phyloP scores from a whole-genome alignment of 768 basidiomycete genomes.

The Lactarius quietus region DNA sequence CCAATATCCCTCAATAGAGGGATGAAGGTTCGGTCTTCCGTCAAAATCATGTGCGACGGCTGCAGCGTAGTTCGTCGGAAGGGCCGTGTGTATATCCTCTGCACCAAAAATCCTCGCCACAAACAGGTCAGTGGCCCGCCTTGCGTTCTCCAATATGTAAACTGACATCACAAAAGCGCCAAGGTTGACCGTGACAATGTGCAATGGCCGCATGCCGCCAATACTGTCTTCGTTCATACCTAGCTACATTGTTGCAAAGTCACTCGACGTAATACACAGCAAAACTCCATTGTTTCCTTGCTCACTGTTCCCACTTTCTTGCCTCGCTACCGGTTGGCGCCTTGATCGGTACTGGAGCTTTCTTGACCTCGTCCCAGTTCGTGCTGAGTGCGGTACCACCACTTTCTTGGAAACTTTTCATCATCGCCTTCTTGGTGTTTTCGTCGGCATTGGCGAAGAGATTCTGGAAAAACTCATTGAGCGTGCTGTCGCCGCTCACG shows the following conservation, averaged over 20 bases:
- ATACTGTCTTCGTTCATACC: neutral
- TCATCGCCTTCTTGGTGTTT: constrained; percentile 90
- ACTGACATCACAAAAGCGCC: constrained; percentile 46
- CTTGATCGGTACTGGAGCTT: constrained; percentile 66
- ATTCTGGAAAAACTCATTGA: constrained; percentile 89
- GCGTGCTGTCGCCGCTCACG: constrained; percentile 79
- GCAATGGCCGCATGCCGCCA: neutral
- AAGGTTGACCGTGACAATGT: constrained; percentile 43
- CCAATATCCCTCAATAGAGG: constrained; percentile 50
- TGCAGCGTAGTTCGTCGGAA: constrained; percentile 87
- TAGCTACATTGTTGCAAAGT: neutral
- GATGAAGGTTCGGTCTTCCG: constrained; percentile 95
- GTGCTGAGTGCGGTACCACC: constrained; percentile 95
- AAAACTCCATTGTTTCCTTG: neutral
- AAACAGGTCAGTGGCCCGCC: constrained; percentile 68
- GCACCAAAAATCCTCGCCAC: constrained; percentile 93
- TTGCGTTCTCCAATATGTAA: constrained; percentile 8
- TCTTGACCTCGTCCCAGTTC: constrained; percentile 88
- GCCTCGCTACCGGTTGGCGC: constrained; percentile 83
- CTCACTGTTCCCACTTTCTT: constrained; percentile 60
- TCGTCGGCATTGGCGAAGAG: constrained; percentile 89
- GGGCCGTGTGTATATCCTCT: constrained; percentile 89
- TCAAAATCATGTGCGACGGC: constrained; percentile 93
- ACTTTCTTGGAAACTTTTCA: constrained; percentile 95
- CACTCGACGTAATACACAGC: constrained; percentile 12